Conservation (phyloP, 306 rosid genomes). For the Rubus idaeus region DNA sequence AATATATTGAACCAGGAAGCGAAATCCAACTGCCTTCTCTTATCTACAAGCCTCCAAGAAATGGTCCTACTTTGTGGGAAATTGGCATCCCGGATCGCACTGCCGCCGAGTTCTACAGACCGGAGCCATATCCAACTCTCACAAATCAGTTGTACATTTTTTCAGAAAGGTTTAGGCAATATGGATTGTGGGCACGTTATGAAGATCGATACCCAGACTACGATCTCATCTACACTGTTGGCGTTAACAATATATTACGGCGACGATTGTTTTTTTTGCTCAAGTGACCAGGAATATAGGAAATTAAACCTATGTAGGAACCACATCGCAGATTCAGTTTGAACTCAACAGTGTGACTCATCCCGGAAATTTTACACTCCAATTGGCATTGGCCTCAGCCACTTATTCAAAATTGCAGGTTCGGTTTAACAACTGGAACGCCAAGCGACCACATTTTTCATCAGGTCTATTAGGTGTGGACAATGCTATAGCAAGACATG, state of each 20-base stretch:
- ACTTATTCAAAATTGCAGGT: constrained; percentile 37
- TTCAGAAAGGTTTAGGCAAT: constrained; percentile 39
- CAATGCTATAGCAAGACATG: constrained; percentile 81
- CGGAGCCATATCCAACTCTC: constrained; percentile 49
- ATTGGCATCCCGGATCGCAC: constrained; percentile 89
- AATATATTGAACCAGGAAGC: constrained; percentile 40
- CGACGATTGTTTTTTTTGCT: constrained; percentile 49
- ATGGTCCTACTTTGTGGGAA: constrained; percentile 80
- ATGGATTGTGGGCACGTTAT: constrained; percentile 58
- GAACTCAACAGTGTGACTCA: constrained; percentile 21
- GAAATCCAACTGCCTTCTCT: constrained; percentile 27
- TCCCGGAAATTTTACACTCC: constrained; percentile 53
- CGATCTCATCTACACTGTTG: constrained; percentile 41
- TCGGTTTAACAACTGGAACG: constrained; percentile 39
- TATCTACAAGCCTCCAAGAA: constrained; percentile 66
- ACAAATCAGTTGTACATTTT: constrained; percentile 33
- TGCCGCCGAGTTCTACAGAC: constrained; percentile 63
- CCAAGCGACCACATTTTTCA: constrained; percentile 12
- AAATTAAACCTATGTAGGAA: constrained; percentile 30
- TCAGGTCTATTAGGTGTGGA: constrained; percentile 53
- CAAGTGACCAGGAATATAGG: constrained; percentile 42
- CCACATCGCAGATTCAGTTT: constrained; percentile 69
- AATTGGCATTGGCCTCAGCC: constrained; percentile 62
- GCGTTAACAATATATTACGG: constrained; percentile 15
- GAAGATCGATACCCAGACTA: constrained; percentile 29